phyloP scores from a whole-genome alignment of 371 early-diverging fungal genomes.

The Zychaea mexicana region DNA sequence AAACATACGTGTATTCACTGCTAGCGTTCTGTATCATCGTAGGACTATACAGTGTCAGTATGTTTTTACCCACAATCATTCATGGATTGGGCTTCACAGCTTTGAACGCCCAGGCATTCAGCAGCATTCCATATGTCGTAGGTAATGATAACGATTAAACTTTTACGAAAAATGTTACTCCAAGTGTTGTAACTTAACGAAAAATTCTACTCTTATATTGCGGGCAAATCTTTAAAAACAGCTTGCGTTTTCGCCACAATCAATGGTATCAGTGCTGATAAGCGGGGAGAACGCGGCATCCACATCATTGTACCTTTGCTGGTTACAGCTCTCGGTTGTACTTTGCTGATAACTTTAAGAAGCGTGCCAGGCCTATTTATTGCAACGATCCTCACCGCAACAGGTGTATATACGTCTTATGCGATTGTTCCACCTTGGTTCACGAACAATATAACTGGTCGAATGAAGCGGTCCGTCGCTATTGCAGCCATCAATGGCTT shows the following conservation, averaged over 20 bases:
- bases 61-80: constrained; percentile 76
- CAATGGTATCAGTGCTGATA: constrained; percentile 69
- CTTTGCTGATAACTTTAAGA: constrained; percentile 50
- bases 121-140: constrained; percentile 16
- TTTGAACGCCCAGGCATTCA: constrained; percentile 52
- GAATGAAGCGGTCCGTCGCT: constrained; percentile 65
- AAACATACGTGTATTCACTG: constrained; percentile 56
- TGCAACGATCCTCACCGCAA: constrained; percentile 51
- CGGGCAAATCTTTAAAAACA: neutral
- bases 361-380: constrained; percentile 38
- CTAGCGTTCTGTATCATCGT: constrained; percentile 64
- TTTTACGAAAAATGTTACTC: neutral
- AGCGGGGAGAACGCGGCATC: constrained; percentile 59
- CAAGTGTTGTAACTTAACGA: no score
- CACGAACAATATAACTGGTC: constrained; percentile 62
- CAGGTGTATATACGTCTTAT: constrained; percentile 55
- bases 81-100: constrained; percentile 63
- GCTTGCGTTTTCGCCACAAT: constrained; percentile 59
- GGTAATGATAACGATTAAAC: neutral
- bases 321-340: constrained; percentile 64
- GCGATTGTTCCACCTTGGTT: constrained; percentile 52
- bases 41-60: constrained; percentile 62
- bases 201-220: no score
- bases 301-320: constrained; percentile 62
- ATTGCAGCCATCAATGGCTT: constrained; percentile 59